These are phyloP conservation scores for Solanum gandarillasii DNA, from an alignment of 257 asterid genomes.

Conservation along the genomic window DNA sequence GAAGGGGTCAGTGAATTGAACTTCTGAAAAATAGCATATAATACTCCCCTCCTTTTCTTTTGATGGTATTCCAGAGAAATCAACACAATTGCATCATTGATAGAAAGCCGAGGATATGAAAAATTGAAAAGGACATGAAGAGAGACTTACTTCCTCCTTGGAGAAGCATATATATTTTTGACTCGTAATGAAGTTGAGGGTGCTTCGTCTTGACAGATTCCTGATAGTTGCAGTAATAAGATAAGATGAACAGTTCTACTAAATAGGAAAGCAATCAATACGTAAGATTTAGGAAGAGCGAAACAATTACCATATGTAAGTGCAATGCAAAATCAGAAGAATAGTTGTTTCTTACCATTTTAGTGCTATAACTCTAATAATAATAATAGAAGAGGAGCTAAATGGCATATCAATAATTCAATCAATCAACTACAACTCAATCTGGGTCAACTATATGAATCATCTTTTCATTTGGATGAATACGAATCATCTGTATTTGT, in stretches of 20 bases:
- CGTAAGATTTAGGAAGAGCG: background rate
- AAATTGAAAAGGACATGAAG: background rate
- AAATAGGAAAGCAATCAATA: background rate
- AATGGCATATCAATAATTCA: background rate
- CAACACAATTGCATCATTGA: background rate
- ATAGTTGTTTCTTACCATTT: background rate
- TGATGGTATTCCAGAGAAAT: background rate
- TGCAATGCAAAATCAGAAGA: background rate
- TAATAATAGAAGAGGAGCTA: background rate
- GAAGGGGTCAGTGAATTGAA: background rate
- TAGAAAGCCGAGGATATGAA: background rate
- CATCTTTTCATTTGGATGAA: background rate
- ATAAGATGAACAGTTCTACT: background rate
- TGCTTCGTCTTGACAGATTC: constrained; percentile 78
- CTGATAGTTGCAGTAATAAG: constrained; percentile 26
- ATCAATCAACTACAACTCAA: background rate
- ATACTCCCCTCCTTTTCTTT: background rate
- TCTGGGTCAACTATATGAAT: background rate
- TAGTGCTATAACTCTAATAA: background rate
- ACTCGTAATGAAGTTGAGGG: constrained; percentile 88
- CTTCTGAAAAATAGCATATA: background rate
- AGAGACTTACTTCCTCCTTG: constrained; percentile 85
- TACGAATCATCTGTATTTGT: background rate
- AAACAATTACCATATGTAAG: background rate
- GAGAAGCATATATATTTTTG: constrained; percentile 80